Percentiles rank a stretch among this genome's conserved stretches.
phyloP scores from a whole-genome alignment of 2,329 filamentous ascomycete species.

The Aspergillus flavus region DNA sequence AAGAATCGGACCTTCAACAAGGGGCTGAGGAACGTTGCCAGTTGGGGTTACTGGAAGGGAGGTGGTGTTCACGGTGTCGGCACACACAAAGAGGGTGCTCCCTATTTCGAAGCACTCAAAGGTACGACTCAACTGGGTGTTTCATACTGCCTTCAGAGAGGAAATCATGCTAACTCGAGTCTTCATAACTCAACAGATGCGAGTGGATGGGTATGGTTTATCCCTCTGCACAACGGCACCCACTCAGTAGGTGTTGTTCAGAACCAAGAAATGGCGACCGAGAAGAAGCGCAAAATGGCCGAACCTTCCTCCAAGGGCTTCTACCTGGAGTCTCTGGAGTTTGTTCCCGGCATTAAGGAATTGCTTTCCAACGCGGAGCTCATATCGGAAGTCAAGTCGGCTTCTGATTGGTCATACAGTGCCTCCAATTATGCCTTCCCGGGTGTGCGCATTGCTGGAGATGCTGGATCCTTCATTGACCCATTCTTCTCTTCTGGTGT shows the following conservation, averaged over 20 bases:
- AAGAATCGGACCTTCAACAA: constrained; percentile 54
- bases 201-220: constrained; percentile 56
- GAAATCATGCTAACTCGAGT: too few relatives aligned
- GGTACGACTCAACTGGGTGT: background rate
- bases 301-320: constrained; percentile 12
- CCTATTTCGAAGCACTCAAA: constrained; percentile 11
- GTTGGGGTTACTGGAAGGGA: constrained; percentile 52
- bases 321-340: constrained; percentile 15
- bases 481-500: constrained; percentile 53
- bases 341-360: constrained; percentile 18
- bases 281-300: constrained; percentile 12
- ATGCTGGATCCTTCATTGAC: constrained; percentile 54
- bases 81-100: background rate
- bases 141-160: too few relatives aligned
- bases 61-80: background rate
- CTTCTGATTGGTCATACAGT: constrained; percentile 54
- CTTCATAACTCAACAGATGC: constrained; percentile 33
- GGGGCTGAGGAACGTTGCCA: constrained; percentile 53
- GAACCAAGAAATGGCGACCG: constrained; percentile 10
- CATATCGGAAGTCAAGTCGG: constrained; percentile 41
- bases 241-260: constrained; percentile 10
- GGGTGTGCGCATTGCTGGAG: constrained; percentile 47
- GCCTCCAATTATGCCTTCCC: constrained; percentile 46
- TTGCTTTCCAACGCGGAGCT: constrained; percentile 40
- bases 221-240: constrained; percentile 53